These are phyloP conservation scores for Maudiozyma humilis DNA, from an alignment of 1,139 yeast species.

Conservation along the genomic window DNA sequence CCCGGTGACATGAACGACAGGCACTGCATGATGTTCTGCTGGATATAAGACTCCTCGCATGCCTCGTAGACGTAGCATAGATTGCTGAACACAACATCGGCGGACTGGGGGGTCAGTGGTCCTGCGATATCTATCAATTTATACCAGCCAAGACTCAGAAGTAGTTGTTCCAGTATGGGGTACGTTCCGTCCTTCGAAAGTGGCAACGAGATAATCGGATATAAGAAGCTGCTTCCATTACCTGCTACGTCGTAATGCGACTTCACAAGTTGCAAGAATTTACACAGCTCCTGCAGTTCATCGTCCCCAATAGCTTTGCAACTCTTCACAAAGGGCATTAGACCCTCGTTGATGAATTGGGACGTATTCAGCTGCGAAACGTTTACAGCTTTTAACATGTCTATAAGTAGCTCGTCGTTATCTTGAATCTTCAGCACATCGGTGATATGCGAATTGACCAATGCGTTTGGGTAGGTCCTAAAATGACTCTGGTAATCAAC, in stretches of 20 bases:
- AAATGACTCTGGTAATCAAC: background rate
- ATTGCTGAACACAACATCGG: background rate
- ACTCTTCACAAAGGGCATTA: background rate
- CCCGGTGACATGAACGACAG: background rate
- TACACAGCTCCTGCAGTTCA: background rate
- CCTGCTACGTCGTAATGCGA: background rate
- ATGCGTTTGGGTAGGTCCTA: constrained; percentile 5
- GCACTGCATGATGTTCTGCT: background rate
- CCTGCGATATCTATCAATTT: background rate
- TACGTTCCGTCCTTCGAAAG: background rate
- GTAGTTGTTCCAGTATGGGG: background rate
- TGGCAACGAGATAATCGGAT: background rate
- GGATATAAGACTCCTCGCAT: background rate
- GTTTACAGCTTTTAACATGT: constrained; percentile 10
- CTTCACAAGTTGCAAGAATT: background rate
- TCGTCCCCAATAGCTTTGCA: background rate
- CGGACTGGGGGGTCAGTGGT: too few species aligned
- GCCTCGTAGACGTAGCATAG: background rate
- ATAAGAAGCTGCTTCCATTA: background rate
- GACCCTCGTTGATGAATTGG: background rate
- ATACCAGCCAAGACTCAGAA: background rate
- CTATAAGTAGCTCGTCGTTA: constrained; percentile 10
- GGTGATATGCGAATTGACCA: constrained; percentile 13
- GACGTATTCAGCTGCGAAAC: constrained; percentile 3
- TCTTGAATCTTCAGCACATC: constrained; percentile 8